These are phyloP conservation scores for Mallotus repandus DNA, from an alignment of 441 rosid genomes.

Conservation along the genomic window DNA sequence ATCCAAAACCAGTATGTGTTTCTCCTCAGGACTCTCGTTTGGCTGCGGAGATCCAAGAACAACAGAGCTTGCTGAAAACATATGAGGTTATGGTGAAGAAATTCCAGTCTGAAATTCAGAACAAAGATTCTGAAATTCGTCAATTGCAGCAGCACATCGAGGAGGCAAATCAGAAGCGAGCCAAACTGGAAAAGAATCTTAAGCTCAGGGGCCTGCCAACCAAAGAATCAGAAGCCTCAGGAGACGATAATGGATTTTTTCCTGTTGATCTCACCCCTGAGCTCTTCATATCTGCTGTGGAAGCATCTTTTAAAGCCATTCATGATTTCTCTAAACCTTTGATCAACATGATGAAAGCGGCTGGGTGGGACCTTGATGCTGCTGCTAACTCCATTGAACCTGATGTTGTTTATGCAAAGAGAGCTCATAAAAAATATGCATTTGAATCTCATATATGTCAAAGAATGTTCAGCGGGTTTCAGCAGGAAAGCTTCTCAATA, in stretches of 20 bases:
- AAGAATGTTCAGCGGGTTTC: slow-evolving; percentile 86
- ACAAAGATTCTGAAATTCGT: slow-evolving; percentile 81
- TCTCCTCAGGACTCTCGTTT: slow-evolving; percentile 95
- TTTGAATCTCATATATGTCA: slow-evolving; percentile 94
- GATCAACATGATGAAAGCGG: slow-evolving; percentile 98
- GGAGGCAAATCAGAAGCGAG: slow-evolving; percentile 78
- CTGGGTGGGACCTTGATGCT: slow-evolving; percentile 99
- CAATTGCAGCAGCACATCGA: slow-evolving; percentile 81
- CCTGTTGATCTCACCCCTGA: slow-evolving; percentile 69
- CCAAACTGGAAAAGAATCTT: slow-evolving; percentile 85
- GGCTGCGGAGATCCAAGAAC: slow-evolving; percentile 99
- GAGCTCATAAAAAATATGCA: slow-evolving; percentile 93
- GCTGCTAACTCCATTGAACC: slow-evolving; percentile 87
- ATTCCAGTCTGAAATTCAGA: slow-evolving; percentile 94
- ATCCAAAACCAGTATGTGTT: slow-evolving; percentile 68
- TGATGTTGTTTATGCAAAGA: slow-evolving; percentile 77
- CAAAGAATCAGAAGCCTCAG: slow-evolving; percentile 58
- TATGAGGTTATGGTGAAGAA: slow-evolving; percentile 98
- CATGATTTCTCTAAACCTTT: slow-evolving; percentile 92
- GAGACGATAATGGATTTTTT: slow-evolving; percentile 49
- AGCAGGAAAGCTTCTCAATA: slow-evolving; percentile 62
- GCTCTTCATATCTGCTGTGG: slow-evolving; percentile 62
- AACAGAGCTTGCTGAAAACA: slow-evolving; percentile 88
- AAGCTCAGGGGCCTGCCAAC: slow-evolving; percentile 86
- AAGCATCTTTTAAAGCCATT: slow-evolving; percentile 75